Base-by-base conservation (phyloP, 805 yeast species). In the Metschnikowia gelsemii region DNA sequence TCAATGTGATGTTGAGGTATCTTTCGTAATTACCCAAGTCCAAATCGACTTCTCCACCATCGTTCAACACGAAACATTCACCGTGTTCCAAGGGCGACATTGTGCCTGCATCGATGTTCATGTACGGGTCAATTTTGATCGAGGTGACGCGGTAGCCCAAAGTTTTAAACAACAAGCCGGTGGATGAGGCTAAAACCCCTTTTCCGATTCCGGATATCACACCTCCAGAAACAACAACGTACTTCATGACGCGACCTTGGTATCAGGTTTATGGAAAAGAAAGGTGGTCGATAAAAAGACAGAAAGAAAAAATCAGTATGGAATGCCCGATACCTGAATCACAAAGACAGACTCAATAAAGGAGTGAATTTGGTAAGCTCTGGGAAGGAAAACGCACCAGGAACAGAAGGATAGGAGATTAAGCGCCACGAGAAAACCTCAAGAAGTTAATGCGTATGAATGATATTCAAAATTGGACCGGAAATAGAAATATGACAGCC, bases 81-180 rank as follows among this genome's bases (percentile, higher is more conserved):
- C 99, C 99, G 63, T 93, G 99, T 68, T 93, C 99, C 61, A 93
- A 74, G 17, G 99, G 99, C 30, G 96, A 87, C 99, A 93, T 93
- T 32, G 99, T 93, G 57, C 99, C 99, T 28, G 99, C 99, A 72
- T 93, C 99, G 55, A 93, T 88, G 71, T 93, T 93, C 95, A 93
- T 87, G 70, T 93, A 93, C 29, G 99, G 99, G 72, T 93, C 99
- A 59, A 93, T 93, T 68, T 93, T 93, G 72, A 93, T 91, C 12
- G 98, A 89, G 3, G 99, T 91, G 49, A 91, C 98, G 62, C 95
- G 83, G 58, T 86, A 76, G 47, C 99, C 99, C 45, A 87, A 71
- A 29, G 99, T 90, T 67, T 93, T 93, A 68, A 93, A 78, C 51
- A 93, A 67, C 69, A 93, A 80, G 47, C 99, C 99, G 24, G 98